Conservation (phyloP, 345 rosid genomes). For the Rhizophora mangle region DNA sequence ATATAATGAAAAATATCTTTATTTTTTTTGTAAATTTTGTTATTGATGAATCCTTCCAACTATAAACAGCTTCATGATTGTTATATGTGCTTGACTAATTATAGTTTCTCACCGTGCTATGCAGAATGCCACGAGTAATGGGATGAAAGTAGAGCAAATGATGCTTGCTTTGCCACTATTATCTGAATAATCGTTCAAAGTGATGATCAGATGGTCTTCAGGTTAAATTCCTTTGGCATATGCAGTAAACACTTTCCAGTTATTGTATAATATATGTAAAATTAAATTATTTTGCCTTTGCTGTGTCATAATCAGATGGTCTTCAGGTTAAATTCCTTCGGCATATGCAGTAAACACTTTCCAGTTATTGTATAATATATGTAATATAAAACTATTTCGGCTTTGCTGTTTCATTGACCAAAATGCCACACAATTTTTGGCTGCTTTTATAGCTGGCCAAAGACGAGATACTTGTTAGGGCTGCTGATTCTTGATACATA, state of each 20-base stretch:
- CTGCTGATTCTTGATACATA: slow-evolving; percentile 64
- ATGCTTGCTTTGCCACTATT: slow-evolving; percentile 73
- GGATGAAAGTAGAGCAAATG: slow-evolving; percentile 58
- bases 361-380: slow-evolving; percentile 7
- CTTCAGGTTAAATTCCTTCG: slow-evolving; percentile 59
- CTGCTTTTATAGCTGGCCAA: slow-evolving; percentile 64
- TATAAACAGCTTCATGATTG: slow-evolving; percentile 18
- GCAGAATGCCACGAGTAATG: slow-evolving; percentile 77
- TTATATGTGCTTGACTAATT: slow-evolving; percentile 44
- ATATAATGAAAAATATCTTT: slow-evolving; percentile 8
- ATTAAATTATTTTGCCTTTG: slow-evolving; percentile 24
- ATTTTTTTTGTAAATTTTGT: slow-evolving; percentile 2
- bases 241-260: neutral
- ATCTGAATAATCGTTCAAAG: slow-evolving; percentile 66
- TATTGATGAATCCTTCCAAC: neutral
- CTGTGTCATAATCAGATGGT: slow-evolving; percentile 58
- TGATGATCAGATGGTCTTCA: slow-evolving; percentile 88
- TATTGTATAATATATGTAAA: slow-evolving; percentile 7
- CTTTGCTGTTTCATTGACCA: slow-evolving; percentile 37
- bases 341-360: neutral
- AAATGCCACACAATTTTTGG: slow-evolving; percentile 93
- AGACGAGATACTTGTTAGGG: slow-evolving; percentile 65
- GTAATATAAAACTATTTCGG: slow-evolving; percentile 15
- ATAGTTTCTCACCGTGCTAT: slow-evolving; percentile 42
- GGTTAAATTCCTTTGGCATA: slow-evolving; percentile 38